A percentile compares a stretch with the other conserved stretches of the same genome.
These are phyloP conservation scores for Phytophthora quininea DNA, from an alignment of 352 stramenopile species.

Conservation along the genomic window DNA sequence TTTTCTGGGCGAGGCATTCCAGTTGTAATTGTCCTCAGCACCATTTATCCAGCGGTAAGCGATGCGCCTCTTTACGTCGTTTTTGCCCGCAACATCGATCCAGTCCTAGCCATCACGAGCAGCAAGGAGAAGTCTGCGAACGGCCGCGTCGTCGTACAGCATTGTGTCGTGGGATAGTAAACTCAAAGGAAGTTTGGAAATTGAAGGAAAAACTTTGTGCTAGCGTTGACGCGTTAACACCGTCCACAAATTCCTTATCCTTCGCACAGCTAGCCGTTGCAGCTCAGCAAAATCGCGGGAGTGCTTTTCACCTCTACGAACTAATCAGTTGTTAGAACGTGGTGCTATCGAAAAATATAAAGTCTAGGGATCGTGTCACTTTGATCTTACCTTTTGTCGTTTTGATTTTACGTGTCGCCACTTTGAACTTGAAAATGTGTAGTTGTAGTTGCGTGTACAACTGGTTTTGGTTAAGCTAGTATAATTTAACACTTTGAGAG, in stretches of 20 bases:
- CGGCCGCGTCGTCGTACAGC: conserved; percentile 4
- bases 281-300: neutral
- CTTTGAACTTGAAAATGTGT: neutral
- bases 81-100: conserved; percentile 5
- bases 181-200: neutral
- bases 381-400: conserved; percentile 3
- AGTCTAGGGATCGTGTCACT: neutral
- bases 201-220: neutral
- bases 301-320: neutral
- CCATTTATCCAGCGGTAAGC: conserved; percentile 4
- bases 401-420: neutral
- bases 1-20: neutral
- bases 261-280: neutral
- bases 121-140: conserved; percentile 1
- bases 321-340: too few species aligned
- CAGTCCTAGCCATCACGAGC: conserved; percentile 1
- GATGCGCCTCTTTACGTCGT: conserved; percentile 2
- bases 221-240: neutral
- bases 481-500: too few species aligned
- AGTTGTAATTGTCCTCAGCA: neutral
- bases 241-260: neutral
- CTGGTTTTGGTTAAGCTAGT: too few species aligned
- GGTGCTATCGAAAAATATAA: neutral
- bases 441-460: neutral
- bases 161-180: neutral